Conservation (phyloP, 148 eudicot genomes). For the Diospyros kaki region DNA sequence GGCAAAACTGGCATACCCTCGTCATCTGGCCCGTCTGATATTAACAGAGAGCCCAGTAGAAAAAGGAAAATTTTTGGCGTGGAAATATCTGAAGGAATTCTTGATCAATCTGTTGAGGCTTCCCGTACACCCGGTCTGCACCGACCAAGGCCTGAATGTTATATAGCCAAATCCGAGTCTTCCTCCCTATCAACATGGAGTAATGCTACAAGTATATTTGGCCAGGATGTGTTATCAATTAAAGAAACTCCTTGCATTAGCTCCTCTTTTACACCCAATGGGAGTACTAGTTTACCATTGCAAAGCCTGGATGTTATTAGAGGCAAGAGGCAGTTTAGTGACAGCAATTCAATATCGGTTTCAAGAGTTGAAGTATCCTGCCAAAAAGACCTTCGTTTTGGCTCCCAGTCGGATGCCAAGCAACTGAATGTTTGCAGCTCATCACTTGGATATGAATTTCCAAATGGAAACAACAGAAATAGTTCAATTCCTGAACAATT, state of each 20-base stretch:
- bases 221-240: constrained; percentile 2
- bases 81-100: constrained; percentile 30
- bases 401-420: constrained; percentile 1
- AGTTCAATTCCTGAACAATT: background rate
- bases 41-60: constrained; percentile 7
- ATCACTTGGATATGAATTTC: constrained; percentile 9
- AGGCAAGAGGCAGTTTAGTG: no score
- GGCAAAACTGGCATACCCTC: constrained; percentile 1
- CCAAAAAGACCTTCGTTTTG: background rate
- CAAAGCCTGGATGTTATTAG: background rate
- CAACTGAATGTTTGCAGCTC: background rate
- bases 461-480: background rate
- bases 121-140: background rate
- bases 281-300: background rate
- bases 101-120: constrained; percentile 3
- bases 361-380: constrained; percentile 2
- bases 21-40: background rate
- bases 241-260: background rate
- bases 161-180: background rate
- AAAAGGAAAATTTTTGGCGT: constrained; percentile 40
- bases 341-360: background rate
- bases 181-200: background rate
- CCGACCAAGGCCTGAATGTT: background rate
- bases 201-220: background rate
- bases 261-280: background rate